These are phyloP conservation scores for Lepidium campestre DNA, from an alignment of 441 rosid genomes.

Conservation along the genomic window DNA sequence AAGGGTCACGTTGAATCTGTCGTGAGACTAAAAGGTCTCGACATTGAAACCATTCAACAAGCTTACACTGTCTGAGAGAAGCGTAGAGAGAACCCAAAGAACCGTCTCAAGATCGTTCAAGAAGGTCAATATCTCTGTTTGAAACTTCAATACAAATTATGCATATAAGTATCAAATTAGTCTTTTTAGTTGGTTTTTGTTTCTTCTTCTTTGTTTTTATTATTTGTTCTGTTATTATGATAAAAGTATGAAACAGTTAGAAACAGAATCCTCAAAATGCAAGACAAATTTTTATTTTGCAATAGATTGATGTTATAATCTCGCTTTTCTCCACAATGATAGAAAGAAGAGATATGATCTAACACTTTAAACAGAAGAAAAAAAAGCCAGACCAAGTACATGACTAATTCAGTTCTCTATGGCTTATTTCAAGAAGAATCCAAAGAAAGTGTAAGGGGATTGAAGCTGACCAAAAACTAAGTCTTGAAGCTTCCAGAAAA, in stretches of 20 bases:
- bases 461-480: conserved; percentile 28
- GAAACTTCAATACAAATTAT: conserved; percentile 11
- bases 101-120: neutral
- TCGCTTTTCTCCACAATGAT: conserved; percentile 16
- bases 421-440: conserved; percentile 16
- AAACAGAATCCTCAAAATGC: neutral
- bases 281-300: conserved; percentile 10
- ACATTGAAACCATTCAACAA: conserved; percentile 92
- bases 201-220: neutral
- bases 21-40: conserved; percentile 84
- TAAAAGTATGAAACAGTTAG: conserved; percentile 3
- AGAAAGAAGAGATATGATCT: conserved; percentile 13
- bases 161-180: conserved; percentile 23
- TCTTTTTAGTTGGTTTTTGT: neutral
- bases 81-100: neutral
- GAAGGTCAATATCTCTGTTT: neutral
- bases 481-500: conserved; percentile 1
- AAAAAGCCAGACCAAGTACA: conserved; percentile 5
- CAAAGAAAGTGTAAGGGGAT: neutral
- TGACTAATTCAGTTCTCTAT: conserved; percentile 4
- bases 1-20: conserved; percentile 97
- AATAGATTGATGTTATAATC: conserved; percentile 20
- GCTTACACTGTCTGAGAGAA: conserved; percentile 74
- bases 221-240: neutral
- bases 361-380: conserved; percentile 1